Percentiles rank a stretch among this genome's conserved stretches.
These are phyloP conservation scores for Mortierella sp. DNA, from an alignment of 371 early-diverging fungal species.

Conservation along the genomic window DNA sequence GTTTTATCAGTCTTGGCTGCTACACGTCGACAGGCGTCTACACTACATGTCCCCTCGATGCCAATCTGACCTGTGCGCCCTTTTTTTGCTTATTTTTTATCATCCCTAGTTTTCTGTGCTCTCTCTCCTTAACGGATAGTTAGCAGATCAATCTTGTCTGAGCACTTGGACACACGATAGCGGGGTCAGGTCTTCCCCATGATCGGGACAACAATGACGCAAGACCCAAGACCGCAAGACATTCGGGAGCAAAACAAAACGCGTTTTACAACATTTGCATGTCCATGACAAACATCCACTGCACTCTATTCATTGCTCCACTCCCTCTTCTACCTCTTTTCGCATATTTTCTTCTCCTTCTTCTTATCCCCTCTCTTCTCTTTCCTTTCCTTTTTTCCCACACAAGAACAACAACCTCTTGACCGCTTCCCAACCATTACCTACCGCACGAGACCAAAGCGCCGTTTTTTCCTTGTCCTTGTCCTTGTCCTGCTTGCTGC, in stretches of 20 bases:
- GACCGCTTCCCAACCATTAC: not conserved
- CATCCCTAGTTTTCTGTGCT: not conserved
- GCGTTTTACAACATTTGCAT: conserved; percentile 1
- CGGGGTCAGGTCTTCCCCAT: conserved; percentile 9
- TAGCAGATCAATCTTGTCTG: not conserved
- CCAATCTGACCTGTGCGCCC: not conserved
- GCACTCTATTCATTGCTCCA: not conserved
- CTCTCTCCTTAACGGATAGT: not conserved
- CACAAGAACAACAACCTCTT: not conserved
- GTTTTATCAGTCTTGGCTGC: not conserved
- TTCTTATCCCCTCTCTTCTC: not conserved
- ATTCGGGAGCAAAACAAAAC: not conserved
- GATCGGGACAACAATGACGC: not conserved
- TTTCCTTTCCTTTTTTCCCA: conserved; percentile 7
- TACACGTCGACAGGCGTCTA: not conserved
- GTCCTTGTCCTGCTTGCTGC: too few species aligned
- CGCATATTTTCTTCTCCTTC: not conserved
- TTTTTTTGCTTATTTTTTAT: not conserved
- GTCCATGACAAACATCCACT: not conserved
- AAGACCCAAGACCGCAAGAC: not conserved
- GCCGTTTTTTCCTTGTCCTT: not conserved
- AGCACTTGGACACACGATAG: not conserved
- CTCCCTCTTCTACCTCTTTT: too few species aligned
- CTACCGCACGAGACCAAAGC: conserved; percentile 5
- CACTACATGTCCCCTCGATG: not conserved